Base-by-base conservation (phyloP, 1,139 yeast species). In the Zygosaccharomyces pseudobailii region DNA sequence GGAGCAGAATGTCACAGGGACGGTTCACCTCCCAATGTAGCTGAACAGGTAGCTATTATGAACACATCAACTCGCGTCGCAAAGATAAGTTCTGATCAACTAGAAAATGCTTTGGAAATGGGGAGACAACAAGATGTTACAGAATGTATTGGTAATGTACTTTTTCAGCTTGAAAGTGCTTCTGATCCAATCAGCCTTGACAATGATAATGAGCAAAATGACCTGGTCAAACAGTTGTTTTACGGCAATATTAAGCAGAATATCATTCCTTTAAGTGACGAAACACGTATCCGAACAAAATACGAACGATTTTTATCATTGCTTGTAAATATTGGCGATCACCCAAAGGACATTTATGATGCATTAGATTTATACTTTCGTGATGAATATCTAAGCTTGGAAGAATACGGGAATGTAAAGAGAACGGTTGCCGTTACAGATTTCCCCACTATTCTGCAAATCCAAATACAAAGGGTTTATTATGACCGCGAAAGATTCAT, bases 71-170 rank as follows among this genome's bases (percentile, higher is more conserved):
- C 47, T 19, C 46, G 49, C 19, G 45, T 43, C 10, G 55, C 48
- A 0, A 69, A 71, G 33, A 82, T 84, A 7, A 75, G 80, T 50
- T 67, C 78, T 2, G 84, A 80, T 50, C 87, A 83, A 59, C 75
- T 84, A 66, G 87, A 80, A 50, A 78, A 82, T 55, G 82, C 92
- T 0, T 73, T 84, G 43, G 92, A 84, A 56, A 76, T 87, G 53
- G 96, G 96, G 3, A 76, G 95, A 55, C 98, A 92, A 65, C 98
- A 92, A 65, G 98, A 92, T 71, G 97, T 92, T 17, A 88, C 97
- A 0, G 98, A 92, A 64, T 90, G 97, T 67, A 89, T 92, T 59
- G 96, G 90, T 48, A 92, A 92, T 65, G 97, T 92, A 4, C 73
- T 90, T n/a, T 87, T 84, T 55, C 97, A 90, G 64, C 72, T 90